Base-by-base conservation (phyloP, 2,329 filamentous ascomycete genomes). In the Cladorrhinum sp. region DNA sequence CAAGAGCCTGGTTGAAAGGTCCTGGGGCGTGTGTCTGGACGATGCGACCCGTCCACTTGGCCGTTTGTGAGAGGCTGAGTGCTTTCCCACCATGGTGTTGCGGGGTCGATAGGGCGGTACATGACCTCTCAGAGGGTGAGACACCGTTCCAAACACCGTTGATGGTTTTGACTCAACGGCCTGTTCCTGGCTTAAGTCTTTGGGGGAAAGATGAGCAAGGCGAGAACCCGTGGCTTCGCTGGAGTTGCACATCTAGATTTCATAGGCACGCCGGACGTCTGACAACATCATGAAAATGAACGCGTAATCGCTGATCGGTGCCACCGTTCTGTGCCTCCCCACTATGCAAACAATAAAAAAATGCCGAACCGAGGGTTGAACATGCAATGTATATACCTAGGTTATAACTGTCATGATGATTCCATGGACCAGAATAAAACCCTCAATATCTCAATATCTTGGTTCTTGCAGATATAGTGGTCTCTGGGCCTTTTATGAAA, bases 41-140 rank as follows among this genome's bases (percentile, higher is more conserved):
- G 51, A 57, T 65, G 56, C 42, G 58, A 64, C 59, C 48, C 64
- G 65, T 70, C 70, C 67, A 70, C 69, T 69, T 71, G 69, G 66
- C 65, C 59, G 63, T 61, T 50, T 69, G 60, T 71, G 68, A 71
- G 68, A 71, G 69, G 69, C 65, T 65, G 60, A 62, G 39, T 33
- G 26, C 16, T 33, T 54, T 53, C 52, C 20, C 16, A 20, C 42
- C 33, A 21, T 21, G 16, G 18, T 50, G 33, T 36, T 60, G 57
- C 59, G 57, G 58, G 58, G 58, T 50, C 57, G 60, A 59, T 61
- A 59, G 20, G 18, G 26, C 24, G n/a, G 53, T 62, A 55, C 59
- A 30, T 9, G 42, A 18, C 53, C 50, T 53, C 59, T 26, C 49
- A 12, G 6, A 28, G 5, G 49, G n/a, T 36, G 33, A 36, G 33